Percentiles rank a stretch among this genome's conserved stretches.
Evolutionary conservation across 345 rosid genomes (phyloP).

Genomic region (Gossypium australe): DNA sequence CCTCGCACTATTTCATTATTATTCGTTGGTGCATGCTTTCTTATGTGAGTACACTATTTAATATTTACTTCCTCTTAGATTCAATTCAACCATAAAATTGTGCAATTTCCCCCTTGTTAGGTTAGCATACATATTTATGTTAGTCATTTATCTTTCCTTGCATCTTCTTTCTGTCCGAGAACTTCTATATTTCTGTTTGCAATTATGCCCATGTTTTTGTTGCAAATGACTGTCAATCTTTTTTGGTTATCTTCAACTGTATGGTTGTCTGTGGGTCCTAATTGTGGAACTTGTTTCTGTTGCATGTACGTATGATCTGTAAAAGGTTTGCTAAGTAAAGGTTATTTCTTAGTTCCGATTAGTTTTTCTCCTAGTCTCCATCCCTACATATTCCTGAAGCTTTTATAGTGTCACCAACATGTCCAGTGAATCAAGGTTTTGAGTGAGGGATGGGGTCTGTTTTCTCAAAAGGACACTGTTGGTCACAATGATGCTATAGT

Average conservation of each 20-base stretch:
- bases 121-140: background rate
- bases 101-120: background rate
- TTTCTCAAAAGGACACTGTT: background rate
- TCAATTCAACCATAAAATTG: background rate
- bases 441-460: background rate
- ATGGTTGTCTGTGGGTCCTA: background rate
- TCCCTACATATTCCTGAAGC: background rate
- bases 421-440: background rate
- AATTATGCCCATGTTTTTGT: background rate
- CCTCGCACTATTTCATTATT: constrained; percentile 89
- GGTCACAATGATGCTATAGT: background rate
- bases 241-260: background rate
- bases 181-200: background rate
- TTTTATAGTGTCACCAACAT: background rate
- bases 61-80: background rate
- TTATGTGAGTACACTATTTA: constrained; percentile 59
- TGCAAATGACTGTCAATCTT: background rate
- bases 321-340: background rate
- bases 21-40: constrained; percentile 86
- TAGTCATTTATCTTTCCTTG: background rate
- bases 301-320: background rate
- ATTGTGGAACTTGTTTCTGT: background rate
- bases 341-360: background rate
- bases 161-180: background rate
- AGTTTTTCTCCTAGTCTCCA: background rate